Evolutionary conservation across 495 filamentous ascomycete species (phyloP), one percentile per base, ranked within the genome.

Genomic region (Oidiodendron maius): DNA sequence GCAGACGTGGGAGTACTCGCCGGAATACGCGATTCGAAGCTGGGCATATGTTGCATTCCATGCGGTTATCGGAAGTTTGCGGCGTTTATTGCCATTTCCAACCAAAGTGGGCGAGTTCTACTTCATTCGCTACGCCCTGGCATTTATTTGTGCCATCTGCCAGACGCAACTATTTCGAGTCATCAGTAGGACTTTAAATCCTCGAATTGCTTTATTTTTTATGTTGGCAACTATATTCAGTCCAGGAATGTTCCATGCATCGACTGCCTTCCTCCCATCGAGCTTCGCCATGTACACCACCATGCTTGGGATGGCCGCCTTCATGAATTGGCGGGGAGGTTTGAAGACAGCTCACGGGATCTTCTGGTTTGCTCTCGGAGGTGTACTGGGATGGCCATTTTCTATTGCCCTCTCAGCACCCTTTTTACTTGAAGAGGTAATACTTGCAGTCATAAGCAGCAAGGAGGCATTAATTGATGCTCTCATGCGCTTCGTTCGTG

Each of bases 1-100:
- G 26, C 88, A 99, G 67, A 99, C 94, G 13, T 99, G 94, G 94
- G 94, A 99, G 64, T 99, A 97, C 67, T 95, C 91, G 0, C 94
- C 94, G 1, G 84, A 90, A 40, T 97, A 88, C 64, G 87, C 88
- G 24, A 95, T 99, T 58, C 84, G 94, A 46, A 96, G 89, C 69
- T 99, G 94, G 94, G 75, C 88, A 24, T 99, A 99, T 62, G 71
- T 94, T 21, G 81, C 73, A n/a, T 64, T 96, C 8, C 91, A 99
- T 68, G 86, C 89, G 39, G 57, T 83, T 32, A 64, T 86, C 37
- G 82, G 80, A 10, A 86, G 80, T 50, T 40, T 85, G 8, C 72
- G 80, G 15, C 77, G 83, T 6, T 55, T 87, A 10, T 58, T 89
- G 3, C 77, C 85, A 4, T 71, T 74, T 40, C 66, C 72, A 11